A percentile compares a stretch with the other conserved stretches of the same genome.
Conservation (phyloP, 2,329 filamentous ascomycete species). For the Ambrosiella xylebori region DNA sequence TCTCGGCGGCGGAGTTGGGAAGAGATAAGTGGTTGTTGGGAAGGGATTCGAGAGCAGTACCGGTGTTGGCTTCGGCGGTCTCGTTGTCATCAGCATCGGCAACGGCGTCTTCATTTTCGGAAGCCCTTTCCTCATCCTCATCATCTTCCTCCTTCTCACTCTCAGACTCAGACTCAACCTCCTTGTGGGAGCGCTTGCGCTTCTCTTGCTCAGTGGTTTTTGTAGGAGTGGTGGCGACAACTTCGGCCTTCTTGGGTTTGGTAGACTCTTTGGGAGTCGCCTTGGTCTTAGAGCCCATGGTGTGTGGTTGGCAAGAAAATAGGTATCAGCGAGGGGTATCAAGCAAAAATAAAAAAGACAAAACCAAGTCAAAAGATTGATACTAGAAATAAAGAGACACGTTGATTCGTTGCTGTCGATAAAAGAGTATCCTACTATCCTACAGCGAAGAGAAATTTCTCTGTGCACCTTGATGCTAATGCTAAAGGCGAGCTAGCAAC, state of each 20-base stretch:
- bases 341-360: not conserved
- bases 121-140: slow-evolving; percentile 14
- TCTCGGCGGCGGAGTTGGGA: slow-evolving; percentile 36
- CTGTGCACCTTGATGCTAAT: not conserved
- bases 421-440: not conserved
- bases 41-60: slow-evolving; percentile 17
- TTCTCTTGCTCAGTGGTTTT: slow-evolving; percentile 20
- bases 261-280: slow-evolving; percentile 19
- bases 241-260: slow-evolving; percentile 14
- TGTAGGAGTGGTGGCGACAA: slow-evolving; percentile 13
- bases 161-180: slow-evolving; percentile 14
- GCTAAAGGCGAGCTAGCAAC: slow-evolving; percentile 4
- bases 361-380: slow-evolving; percentile 3
- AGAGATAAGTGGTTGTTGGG: slow-evolving; percentile 31
- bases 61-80: slow-evolving; percentile 13
- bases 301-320: not conserved
- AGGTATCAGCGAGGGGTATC: slow-evolving; percentile 5
- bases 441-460: slow-evolving; percentile 3
- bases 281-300: slow-evolving; percentile 14
- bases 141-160: slow-evolving; percentile 15
- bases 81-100: slow-evolving; percentile 6
- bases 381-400: slow-evolving; percentile 3
- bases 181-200: slow-evolving; percentile 16
- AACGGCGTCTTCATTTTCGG: slow-evolving; percentile 14
- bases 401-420: not conserved